phyloP scores from a whole-genome alignment of 1,139 yeast genomes.

The Pichia sp. region DNA sequence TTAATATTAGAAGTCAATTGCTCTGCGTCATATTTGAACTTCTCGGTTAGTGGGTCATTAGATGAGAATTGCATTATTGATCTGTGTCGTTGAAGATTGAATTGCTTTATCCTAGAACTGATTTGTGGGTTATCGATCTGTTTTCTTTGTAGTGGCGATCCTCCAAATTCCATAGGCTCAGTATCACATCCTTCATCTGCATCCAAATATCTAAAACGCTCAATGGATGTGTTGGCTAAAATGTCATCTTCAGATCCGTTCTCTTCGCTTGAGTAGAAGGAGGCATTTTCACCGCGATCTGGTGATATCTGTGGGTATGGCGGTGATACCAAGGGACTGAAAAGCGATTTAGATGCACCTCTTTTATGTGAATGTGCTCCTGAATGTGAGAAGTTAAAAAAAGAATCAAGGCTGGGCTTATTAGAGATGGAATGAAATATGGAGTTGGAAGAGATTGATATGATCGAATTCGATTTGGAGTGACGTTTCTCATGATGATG shows the following conservation, averaged over 20 bases:
- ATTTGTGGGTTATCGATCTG: conserved; percentile 12
- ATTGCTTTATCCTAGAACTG: conserved; percentile 13
- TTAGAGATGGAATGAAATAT: conserved; percentile 7
- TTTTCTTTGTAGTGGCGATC: conserved; percentile 25
- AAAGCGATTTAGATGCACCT: no score
- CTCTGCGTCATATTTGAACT: conserved; percentile 16
- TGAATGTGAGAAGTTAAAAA: conserved; percentile 8
- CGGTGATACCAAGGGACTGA: no score
- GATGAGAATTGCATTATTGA: conserved; percentile 9
- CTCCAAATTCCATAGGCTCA: conserved; percentile 10
- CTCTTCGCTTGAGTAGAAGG: no score
- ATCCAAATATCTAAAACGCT: conserved; percentile 9
- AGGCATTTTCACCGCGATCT: conserved; percentile 7
- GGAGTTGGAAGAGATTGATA: conserved; percentile 6
- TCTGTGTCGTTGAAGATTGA: conserved; percentile 18
- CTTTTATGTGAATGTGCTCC: no score
- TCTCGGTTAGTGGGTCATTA: neutral
- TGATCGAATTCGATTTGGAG: conserved; percentile 8
- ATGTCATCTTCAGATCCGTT: conserved; percentile 9
- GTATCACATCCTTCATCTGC: conserved; percentile 13
- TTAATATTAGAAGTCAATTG: conserved; percentile 23
- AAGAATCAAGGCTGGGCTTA: conserved; percentile 10
- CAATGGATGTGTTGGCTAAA: conserved; percentile 7
- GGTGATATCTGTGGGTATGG: neutral
- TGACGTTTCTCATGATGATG: no score